phyloP scores from a whole-genome alignment of 768 basidiomycete genomes.

The Xerocomus potaroensis region DNA sequence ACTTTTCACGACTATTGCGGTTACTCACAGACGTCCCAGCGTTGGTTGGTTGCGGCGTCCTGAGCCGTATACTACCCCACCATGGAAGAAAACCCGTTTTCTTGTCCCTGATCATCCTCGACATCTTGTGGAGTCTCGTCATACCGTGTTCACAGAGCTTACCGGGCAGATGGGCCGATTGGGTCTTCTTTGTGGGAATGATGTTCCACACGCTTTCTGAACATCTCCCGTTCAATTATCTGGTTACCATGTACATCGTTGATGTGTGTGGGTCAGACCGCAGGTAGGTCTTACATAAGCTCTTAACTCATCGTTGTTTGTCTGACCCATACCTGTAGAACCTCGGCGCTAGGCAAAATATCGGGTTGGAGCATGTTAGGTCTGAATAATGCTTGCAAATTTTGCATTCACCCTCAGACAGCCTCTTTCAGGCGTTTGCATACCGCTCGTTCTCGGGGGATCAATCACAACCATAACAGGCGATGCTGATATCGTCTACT shows the following conservation, averaged over 20 bases:
- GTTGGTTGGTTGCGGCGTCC: constrained; percentile 20
- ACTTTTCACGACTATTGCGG: no score
- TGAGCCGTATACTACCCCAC: constrained; percentile 22
- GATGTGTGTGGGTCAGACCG: no score
- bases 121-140: constrained; percentile 9
- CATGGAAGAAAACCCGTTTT: constrained; percentile 27
- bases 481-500: constrained; percentile 22
- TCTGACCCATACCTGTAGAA: constrained; percentile 21
- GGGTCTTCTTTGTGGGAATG: constrained; percentile 18
- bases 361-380: constrained; percentile 29
- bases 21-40: no score
- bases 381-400: not conserved
- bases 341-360: constrained; percentile 22
- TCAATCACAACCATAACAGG: constrained; percentile 24
- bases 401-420: not conserved
- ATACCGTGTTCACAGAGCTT: constrained; percentile 14
- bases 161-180: constrained; percentile 13
- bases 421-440: constrained; percentile 15
- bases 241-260: constrained; percentile 27
- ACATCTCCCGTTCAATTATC: constrained; percentile 9
- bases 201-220: constrained; percentile 13
- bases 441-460: constrained; percentile 30
- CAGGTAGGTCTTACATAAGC: constrained; percentile 14
- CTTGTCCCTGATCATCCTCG: constrained; percentile 6
- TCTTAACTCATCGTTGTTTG: not conserved